Base-by-base conservation (phyloP, 345 rosid genomes). In the Draba incana region DNA sequence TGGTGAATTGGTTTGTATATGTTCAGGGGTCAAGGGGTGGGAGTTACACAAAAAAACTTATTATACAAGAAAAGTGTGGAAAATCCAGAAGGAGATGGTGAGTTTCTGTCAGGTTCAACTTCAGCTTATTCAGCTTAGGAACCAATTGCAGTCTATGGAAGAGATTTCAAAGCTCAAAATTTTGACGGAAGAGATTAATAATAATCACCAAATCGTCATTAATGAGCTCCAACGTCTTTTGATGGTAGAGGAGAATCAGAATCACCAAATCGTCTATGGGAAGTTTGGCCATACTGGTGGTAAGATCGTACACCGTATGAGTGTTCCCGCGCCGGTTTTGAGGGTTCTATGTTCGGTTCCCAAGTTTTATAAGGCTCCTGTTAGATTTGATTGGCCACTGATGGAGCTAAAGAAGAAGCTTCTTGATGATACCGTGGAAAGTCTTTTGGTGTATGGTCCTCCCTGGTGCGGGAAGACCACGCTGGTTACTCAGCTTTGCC, bases 401-500 rank as follows among this genome's bases (percentile, higher is more conserved):
- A 11, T 0, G 73, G 80, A 79, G 62, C 11, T 82, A 35, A 85
- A 81, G 72, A 38, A n/a, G 77, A 57, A 49, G 35, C 73, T 87
- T 66, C 55, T 81, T 8, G 10, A 56, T 16, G 43, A 54, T 39
- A 66, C 51, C 2, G 38, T 25, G 3, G 39, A 50, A 0, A 66
- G 57, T 50, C 58, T 77, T 57, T 76, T 80, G 10, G 75, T 84
- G 13, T 75, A 85, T 71, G 87, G 80, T 77, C 62, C 84, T 11
- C 80, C 80, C 41, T 87, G 91, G 37, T 75, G 75, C 20, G 91
- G 87, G 25, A 84, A 82, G 71, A 79, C 85, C 23, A 83, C 84
- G 0, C 62, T 85, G 11, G 86, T 74, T 71, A 78, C 59, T 50
- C 71, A 67, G 45, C 77, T 81, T 25, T 84, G 87, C 25, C 68